Evolutionary conservation across 345 rosid species (phyloP), one percentile per base, ranked within the genome.

Genomic region (Eucalyptus polyanthemos): DNA sequence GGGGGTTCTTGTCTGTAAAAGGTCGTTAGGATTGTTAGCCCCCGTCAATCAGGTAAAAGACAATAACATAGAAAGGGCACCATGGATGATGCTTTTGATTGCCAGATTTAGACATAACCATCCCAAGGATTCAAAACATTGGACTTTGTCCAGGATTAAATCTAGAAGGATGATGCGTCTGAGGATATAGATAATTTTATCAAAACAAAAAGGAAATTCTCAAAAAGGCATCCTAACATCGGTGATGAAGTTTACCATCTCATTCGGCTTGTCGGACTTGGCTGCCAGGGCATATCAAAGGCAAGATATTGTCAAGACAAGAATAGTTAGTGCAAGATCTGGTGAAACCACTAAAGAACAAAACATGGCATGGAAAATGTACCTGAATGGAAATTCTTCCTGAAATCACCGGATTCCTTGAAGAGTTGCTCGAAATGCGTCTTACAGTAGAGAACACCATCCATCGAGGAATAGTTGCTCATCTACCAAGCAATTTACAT

Each of bases 1-100:
- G 76, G 97, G 95, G 7, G 96, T 91, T 93, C 94, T 95, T 37
- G 93, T 88, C 98, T 97, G 97, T 85, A 50, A 47, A 69, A 17
- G 6, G 86, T 62, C 24, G 85, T 76, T 40, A 40, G 85, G 85
- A 76, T 21, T 76, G 81, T 72, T 72, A 72, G 81, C 44, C 81
- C 81, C 44, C 17, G 21, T 40, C 47, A 37, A 40, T 76, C 47
- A 40, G 85, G 47, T 76, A 21, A 76, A 76, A 76, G 85, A 40
- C 85, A 76, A 76, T 6, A 40, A 40, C 47, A 40, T 40, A 40
- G 85, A 40, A 76, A 21, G 47, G 29, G 85, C 85, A 76, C 85
- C 22, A 11, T 76, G 85, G 47, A 76, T 40, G 85, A 76, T 76
- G 85, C 47, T 76, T 40, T 76, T 40, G 27, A 37, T 37, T 76